Base-by-base conservation (phyloP, 352 stramenopile genomes). In the Globisporangium camurandrum region DNA sequence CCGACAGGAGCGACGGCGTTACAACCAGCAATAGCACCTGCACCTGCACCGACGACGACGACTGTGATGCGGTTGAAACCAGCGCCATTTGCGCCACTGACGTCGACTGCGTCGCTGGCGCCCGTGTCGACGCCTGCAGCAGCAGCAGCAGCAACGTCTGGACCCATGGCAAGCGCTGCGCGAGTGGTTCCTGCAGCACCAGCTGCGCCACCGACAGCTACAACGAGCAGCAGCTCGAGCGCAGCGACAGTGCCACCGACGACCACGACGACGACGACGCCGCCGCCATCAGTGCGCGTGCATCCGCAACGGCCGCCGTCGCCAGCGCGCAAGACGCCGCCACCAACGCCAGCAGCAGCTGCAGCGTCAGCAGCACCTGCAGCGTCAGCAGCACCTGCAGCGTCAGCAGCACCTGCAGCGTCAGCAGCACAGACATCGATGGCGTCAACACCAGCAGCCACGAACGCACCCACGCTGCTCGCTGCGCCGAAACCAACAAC, bases 1-100 rank as follows among this genome's bases (percentile, higher is more conserved):
- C 37, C 36, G 17, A 28, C 39, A 10, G 24, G 37, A 59, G 37
- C 56, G 36, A 36, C 46, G n/a, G 61, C 38, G 37, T 20, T 27
- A 7, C 24, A 49, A 22, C 24, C 42, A 7, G n/a, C 27, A 17
- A 20, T 27, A 1, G 23, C 26, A 33, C 4, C 42, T 26, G 16
- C 43, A 27, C 7, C 43, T 17, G 43, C 30, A 28, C 26, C 22
- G 14, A 28, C 39, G 39, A 30, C 39, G 10, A 45, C 36, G 36
- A 17, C 10, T 34, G 30, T 34, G 30, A n/a, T n/a, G n/a, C n/a
- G n/a, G n/a, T 34, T 11, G 30, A 11, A 14, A 34, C 30, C 30
- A 11, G 30, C 8, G 30, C n/a, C n/a, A n/a, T n/a, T n/a, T n/a
- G n/a, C n/a, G n/a, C n/a, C n/a, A n/a, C 30, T 34, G 30, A 34